These are phyloP conservation scores for Phyllosticta citrichinensis DNA, from an alignment of 2,329 filamentous ascomycete species.

Conservation along the genomic window DNA sequence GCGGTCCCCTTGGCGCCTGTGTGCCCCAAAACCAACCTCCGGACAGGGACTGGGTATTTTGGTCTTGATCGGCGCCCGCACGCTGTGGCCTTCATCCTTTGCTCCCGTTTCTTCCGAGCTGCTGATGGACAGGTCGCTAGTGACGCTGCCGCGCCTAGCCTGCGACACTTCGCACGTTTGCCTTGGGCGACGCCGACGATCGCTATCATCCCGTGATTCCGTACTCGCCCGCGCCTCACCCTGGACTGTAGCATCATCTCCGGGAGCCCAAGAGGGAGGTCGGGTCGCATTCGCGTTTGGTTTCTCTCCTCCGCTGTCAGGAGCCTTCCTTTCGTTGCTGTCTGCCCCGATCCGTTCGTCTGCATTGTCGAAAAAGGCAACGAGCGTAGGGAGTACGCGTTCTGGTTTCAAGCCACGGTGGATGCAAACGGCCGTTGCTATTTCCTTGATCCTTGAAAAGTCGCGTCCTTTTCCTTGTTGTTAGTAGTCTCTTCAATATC, in stretches of 20 bases:
- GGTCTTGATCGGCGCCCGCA: neutral
- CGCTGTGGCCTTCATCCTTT: neutral
- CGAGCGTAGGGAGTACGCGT: conserved; percentile 23
- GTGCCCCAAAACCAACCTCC: neutral
- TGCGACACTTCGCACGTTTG: neutral
- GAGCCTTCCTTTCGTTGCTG: neutral
- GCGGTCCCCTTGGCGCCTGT: neutral
- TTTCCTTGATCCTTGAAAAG: conserved; percentile 1
- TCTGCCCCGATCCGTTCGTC: conserved; percentile 1
- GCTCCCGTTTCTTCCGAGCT: conserved; percentile 5
- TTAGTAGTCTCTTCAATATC: neutral
- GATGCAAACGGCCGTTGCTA: conserved; percentile 18
- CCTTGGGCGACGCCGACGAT: neutral
- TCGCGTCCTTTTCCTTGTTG: neutral
- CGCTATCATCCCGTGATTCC: neutral
- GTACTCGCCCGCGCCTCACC: neutral
- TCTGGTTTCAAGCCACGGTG: conserved; percentile 25
- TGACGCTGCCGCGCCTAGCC: neutral
- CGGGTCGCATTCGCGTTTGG: conserved; percentile 1
- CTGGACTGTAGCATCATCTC: neutral
- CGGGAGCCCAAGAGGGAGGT: conserved; percentile 5
- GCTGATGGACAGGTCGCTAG: conserved; percentile 7
- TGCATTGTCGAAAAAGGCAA: conserved; percentile 21
- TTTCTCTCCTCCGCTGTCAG: neutral
- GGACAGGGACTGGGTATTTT: conserved; percentile 5